phyloP scores from a whole-genome alignment of 164 flowering plant genomes.

The Hamamelis virginiana region DNA sequence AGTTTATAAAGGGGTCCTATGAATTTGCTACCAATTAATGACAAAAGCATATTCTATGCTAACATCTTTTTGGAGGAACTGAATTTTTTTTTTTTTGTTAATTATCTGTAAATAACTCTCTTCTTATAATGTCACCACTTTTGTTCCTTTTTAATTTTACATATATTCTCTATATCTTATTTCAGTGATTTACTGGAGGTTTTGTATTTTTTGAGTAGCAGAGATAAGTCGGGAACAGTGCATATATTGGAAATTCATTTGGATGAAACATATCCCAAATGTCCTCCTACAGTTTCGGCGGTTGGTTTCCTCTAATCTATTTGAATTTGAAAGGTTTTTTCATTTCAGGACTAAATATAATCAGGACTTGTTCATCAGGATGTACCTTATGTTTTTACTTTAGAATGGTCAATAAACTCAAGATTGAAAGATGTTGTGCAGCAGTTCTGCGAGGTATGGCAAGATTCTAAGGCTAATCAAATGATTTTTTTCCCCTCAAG shows the following conservation, averaged over 20 bases:
- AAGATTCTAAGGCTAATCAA: conserved; percentile 2
- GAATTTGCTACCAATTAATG: no score
- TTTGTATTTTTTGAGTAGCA: conserved; percentile 20
- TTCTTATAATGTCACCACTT: no score
- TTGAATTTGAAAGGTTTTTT: background rate
- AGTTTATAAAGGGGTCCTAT: no score
- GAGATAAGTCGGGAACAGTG: conserved; percentile 54
- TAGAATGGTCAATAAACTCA: conserved; percentile 54
- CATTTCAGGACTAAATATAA: background rate
- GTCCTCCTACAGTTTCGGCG: conserved; percentile 60
- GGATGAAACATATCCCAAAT: conserved; percentile 56
- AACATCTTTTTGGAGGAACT: no score
- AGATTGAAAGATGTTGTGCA: conserved; percentile 47
- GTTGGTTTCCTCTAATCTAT: conserved; percentile 35
- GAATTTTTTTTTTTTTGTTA: no score
- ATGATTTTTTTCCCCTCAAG: background rate
- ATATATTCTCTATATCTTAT: background rate
- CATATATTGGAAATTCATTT: conserved; percentile 57
- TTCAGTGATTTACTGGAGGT: background rate
- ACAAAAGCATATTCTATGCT: no score
- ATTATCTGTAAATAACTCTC: no score
- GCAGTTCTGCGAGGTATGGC: conserved; percentile 50
- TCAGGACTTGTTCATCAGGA: conserved; percentile 44
- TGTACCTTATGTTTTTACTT: conserved; percentile 57
- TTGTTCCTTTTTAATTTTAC: background rate